Conservation (phyloP, 2,329 filamentous ascomycete genomes). For the Colletotrichum somersetense region DNA sequence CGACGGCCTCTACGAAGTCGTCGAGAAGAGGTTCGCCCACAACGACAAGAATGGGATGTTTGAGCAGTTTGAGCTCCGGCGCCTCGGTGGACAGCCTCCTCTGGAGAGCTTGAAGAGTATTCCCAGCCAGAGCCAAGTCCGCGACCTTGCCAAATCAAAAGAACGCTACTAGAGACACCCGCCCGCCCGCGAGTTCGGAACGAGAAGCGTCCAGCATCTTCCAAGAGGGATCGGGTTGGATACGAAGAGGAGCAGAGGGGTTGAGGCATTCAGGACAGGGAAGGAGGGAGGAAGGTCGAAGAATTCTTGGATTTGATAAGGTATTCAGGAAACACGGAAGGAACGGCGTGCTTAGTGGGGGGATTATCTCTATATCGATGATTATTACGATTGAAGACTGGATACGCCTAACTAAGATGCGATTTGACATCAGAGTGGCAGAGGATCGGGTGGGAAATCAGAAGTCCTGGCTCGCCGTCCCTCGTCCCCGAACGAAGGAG, state of each 20-base stretch:
- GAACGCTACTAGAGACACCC: conserved; percentile 39
- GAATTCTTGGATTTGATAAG: not conserved
- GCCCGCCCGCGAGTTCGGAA: too few species aligned
- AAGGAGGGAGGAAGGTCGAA: not conserved
- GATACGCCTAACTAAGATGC: not conserved
- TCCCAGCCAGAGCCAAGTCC: conserved; percentile 31
- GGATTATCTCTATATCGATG: not conserved
- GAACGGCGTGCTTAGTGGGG: not conserved
- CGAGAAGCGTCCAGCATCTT: not conserved
- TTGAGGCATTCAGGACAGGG: not conserved
- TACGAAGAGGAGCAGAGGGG: not conserved
- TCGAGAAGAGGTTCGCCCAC: not conserved
- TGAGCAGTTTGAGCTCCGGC: conserved; percentile 24
- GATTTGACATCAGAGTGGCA: not conserved
- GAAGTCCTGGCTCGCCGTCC: not conserved
- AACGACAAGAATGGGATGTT: conserved; percentile 44
- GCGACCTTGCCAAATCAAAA: conserved; percentile 37
- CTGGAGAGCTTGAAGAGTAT: not conserved
- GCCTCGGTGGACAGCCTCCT: not conserved
- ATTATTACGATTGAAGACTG: not conserved
- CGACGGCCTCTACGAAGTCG: conserved; percentile 50
- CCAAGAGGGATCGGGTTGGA: not conserved
- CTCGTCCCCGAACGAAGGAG: not conserved
- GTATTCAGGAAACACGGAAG: not conserved
- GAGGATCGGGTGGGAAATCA: not conserved